phyloP scores from a whole-genome alignment of 129 eudicot genomes.

The Erigeron canadensis region DNA sequence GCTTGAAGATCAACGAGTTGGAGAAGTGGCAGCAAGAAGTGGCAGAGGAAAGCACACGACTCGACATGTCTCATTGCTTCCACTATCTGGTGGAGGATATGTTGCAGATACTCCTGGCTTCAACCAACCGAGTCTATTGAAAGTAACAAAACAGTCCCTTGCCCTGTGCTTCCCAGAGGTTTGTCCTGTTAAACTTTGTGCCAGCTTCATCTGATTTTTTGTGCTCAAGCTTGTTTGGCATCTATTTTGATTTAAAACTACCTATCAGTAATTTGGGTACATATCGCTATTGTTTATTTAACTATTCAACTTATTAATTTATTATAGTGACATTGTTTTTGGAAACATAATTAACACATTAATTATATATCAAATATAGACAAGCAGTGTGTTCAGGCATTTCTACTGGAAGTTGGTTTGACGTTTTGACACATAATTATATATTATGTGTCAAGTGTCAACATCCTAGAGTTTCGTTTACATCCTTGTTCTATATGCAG shows the following conservation, averaged over 20 bases:
- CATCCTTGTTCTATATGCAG: no score
- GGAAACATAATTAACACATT: neutral
- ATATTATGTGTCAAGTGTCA: no score
- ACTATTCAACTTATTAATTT: neutral
- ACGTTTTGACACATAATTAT: neutral
- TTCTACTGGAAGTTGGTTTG: no score
- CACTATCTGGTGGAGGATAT: constrained; percentile 83
- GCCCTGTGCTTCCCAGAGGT: constrained; percentile 93
- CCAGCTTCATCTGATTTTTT: neutral
- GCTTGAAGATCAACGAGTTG: constrained; percentile 94
- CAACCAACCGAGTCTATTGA: constrained; percentile 83
- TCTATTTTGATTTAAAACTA: neutral
- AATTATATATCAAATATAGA: neutral
- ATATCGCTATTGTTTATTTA: neutral
- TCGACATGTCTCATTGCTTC: constrained; percentile 93
- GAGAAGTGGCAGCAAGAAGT: constrained; percentile 87
- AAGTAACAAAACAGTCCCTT: constrained; percentile 85
- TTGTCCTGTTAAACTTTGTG: constrained; percentile 11
- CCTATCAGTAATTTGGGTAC: neutral
- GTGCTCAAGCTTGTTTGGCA: neutral
- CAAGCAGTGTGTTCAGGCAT: neutral
- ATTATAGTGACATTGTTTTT: neutral
- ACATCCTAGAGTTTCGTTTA: no score
- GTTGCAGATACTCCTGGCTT: constrained; percentile 98
- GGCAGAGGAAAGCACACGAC: constrained; percentile 98